These are phyloP conservation scores for Arbutus unedo DNA, from an alignment of 148 eudicot species.

Conservation along the genomic window DNA sequence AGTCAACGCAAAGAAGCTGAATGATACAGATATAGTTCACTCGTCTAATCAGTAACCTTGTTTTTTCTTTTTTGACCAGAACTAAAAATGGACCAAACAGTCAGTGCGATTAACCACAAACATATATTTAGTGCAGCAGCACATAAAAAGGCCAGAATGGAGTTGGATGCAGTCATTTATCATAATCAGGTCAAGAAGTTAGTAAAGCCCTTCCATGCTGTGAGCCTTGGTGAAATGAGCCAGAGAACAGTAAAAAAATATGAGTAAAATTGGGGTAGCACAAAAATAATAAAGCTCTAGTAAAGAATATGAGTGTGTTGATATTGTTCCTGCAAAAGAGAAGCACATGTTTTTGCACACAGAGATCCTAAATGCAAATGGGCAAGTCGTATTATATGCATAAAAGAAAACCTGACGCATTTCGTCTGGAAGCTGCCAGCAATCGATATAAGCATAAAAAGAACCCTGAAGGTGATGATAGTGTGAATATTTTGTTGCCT, in stretches of 20 bases:
- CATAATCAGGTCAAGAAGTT: background rate
- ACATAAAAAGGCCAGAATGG: background rate
- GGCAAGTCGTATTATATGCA: background rate
- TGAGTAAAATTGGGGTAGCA: background rate
- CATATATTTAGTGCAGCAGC: background rate
- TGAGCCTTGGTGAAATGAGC: too few relatives aligned
- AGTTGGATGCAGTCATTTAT: background rate
- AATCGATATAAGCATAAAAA: background rate
- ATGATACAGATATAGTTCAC: background rate
- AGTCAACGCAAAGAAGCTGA: background rate
- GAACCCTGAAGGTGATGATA: background rate
- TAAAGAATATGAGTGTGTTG: background rate
- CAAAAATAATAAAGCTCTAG: background rate
- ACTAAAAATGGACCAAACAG: background rate
- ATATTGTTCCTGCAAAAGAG: background rate
- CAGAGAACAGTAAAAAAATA: too few relatives aligned
- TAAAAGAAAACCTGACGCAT: background rate
- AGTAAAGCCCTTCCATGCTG: background rate
- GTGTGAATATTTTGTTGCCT: too few relatives aligned
- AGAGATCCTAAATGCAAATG: background rate
- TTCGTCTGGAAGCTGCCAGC: too few relatives aligned
- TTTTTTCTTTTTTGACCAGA: background rate
- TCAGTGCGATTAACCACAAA: background rate
- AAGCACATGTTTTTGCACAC: background rate
- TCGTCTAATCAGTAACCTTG: background rate